Conservation (phyloP, 805 yeast genomes). For the Kodamaea hsintzibuensis region DNA sequence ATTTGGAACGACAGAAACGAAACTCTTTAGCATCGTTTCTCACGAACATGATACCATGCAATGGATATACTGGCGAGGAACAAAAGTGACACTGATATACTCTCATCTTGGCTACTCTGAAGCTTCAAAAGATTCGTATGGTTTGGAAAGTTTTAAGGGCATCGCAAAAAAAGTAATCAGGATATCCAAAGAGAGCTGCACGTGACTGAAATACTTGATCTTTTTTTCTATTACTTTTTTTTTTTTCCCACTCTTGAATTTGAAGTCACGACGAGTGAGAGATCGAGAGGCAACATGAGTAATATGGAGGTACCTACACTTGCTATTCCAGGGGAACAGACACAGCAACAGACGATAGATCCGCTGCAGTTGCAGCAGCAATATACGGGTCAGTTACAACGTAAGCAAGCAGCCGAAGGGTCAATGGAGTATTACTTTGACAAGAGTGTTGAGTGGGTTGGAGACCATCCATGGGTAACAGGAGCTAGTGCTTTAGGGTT, state of each 20-base stretch:
- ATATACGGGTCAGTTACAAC: constrained; percentile 43
- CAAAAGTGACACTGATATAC: constrained; percentile 93
- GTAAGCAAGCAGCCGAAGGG: constrained; percentile 43
- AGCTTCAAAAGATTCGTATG: background rate
- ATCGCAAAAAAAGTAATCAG: constrained; percentile 4
- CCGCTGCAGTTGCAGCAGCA: constrained; percentile 24
- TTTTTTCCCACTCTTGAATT: background rate
- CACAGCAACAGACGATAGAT: constrained; percentile 21
- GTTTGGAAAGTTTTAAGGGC: constrained; percentile 2
- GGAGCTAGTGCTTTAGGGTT: constrained; percentile 68
- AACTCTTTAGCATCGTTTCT: constrained; percentile 98
- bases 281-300: constrained; percentile 20
- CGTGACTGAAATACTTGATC: background rate
- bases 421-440: constrained; percentile 66
- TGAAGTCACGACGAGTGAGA: background rate
- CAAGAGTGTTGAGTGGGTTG: constrained; percentile 55
- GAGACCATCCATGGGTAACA: constrained; percentile 75
- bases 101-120: constrained; percentile 55
- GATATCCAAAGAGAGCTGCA: background rate
- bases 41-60: constrained; percentile 94
- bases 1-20: constrained; percentile 95
- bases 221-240: background rate
- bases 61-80: constrained; percentile 86
- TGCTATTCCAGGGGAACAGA: constrained; percentile 54
- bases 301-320: constrained; percentile 56